Conservation (phyloP, 805 yeast species). For the Wickerhamiella nectarea region DNA sequence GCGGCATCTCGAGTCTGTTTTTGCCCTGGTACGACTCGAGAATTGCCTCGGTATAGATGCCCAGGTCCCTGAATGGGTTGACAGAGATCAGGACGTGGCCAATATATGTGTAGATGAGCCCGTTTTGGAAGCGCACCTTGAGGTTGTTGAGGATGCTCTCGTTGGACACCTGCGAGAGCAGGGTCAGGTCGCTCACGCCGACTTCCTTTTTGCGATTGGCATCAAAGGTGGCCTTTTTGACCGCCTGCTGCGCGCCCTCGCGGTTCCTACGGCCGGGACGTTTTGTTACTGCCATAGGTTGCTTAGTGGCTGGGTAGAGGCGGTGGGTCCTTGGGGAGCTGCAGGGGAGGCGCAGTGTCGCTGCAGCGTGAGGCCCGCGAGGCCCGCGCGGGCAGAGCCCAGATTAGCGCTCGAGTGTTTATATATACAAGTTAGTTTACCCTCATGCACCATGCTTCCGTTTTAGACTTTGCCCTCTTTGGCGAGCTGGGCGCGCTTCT, state of each 20-base stretch:
- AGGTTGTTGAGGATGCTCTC: constrained; percentile 86
- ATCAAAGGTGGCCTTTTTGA: constrained; percentile 85
- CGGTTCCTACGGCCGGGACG: constrained; percentile 49
- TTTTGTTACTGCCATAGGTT: constrained; percentile 64
- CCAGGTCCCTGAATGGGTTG: constrained; percentile 91
- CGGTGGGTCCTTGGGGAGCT: not conserved
- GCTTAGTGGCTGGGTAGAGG: constrained; percentile 2
- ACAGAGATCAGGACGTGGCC: constrained; percentile 93
- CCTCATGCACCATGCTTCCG: not conserved
- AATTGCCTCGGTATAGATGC: constrained; percentile 76
- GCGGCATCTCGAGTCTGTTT: constrained; percentile 91
- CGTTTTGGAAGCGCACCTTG: constrained; percentile 77
- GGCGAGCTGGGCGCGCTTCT: constrained; percentile 19
- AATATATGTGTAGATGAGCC: constrained; percentile 80
- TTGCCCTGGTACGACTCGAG: constrained; percentile 73
- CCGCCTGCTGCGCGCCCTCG: constrained; percentile 45
- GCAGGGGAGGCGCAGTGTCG: not conserved
- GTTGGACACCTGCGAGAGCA: constrained; percentile 77
- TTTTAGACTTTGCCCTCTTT: constrained; percentile 13
- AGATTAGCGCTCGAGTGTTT: no score
- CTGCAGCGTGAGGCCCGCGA: not conserved
- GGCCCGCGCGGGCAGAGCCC: no score
- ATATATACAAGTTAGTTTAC: no score
- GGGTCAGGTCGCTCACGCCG: constrained; percentile 92
- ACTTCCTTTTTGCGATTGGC: constrained; percentile 82